Evolutionary conservation across 208 protist genomes (phyloP), one percentile per base, ranked within the genome.

Genomic region (Herpetomonas muscarum): DNA sequence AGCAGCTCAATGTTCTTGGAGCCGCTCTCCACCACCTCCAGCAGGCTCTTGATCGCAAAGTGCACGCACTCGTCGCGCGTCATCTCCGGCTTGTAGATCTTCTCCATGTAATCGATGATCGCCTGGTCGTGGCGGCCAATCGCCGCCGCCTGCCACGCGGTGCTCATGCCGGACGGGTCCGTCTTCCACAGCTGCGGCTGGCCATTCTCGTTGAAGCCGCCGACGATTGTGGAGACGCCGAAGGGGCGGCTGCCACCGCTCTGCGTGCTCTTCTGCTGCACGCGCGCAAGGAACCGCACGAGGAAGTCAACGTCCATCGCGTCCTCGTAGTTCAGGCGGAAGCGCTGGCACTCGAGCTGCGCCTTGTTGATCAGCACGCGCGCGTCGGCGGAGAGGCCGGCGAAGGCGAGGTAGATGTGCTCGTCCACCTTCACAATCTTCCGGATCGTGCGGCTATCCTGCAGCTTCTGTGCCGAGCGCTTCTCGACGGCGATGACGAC

Each of bases 401-500:
- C 98, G 72, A 99, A 99, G 32, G 97, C 97, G 28, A 99, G 78
- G 65, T 85, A 98, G 60, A 99, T 96, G 79, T 99, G 97, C 7
- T 98, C 89, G 64, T 99, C 99, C 3, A 99, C 75, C 47, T 96
- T 89, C 63, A 91, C 85, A 51, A 99, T 99, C 80, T 99, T 99
- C 22, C 97, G 84, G 41, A 99, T 95, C 0, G 98, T 99, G 48
- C 98, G 80, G 32, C 98, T 86, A 62, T 99, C 98, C 88, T 99
- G 98, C 55, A 99, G 82, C 74, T 99, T 99, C 41, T 98, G 92
- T 15, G 93, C 93, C 0, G 96, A 90, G 68, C 98, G 98, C 78
- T 98, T 99, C 84, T 99, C 98, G 36, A 99, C 97, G 29, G 94
- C 98, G 25, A 99, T 87, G 25, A 99, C 79, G 22, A 97, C 73